Base-by-base conservation (phyloP, 2,329 filamentous ascomycete genomes). In the Hymenoscyphus infarciens region DNA sequence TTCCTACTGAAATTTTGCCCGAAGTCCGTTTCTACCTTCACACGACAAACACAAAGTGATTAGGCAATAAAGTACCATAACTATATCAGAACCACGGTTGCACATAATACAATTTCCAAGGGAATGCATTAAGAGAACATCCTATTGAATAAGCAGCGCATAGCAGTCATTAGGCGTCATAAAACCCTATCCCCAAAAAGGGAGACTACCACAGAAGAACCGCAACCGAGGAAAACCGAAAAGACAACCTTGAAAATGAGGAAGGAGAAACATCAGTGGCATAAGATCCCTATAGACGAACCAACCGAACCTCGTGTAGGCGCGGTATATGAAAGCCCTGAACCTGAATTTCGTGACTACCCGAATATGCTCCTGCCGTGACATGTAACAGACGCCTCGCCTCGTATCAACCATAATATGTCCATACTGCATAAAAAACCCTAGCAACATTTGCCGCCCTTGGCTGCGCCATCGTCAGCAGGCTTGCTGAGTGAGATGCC, bases 401-500 rank as follows among this genome's bases (percentile, higher is more conserved):
- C 65, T 67, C 69, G 69, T 69, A 71, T 70, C 67, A 63, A 69
- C 67, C 66, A 67, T 63, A 67, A 66, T 68, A 70, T 69, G 65
- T 69, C 66, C 63, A 66, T 42, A 60, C 52, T 63, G 55, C 49
- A 53, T 56, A 54, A 58, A 59, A 54, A 61, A 31, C 56, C 56
- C 39, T 65, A 94, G 79, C 91, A 95, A 81, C 91, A 95, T 77
- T 90, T 90, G 75, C 89, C 87, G 69, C 86, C 83, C 83, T 96
- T 94, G 73, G 85, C 83, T 71, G 90, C 85, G 60, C 80, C 79
- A 73, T 91, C 85, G 71, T 95, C 91, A 70, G 90, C 86, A 59
- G 91, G 87, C 80, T 94, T 92, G 83, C 87, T 94, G 73, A 97
- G 89, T 68, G 92, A 89, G 74, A 98, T 90, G 76, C 90, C 92